Conservation (phyloP, 805 yeast genomes). For the Kazachstania africana region DNA sequence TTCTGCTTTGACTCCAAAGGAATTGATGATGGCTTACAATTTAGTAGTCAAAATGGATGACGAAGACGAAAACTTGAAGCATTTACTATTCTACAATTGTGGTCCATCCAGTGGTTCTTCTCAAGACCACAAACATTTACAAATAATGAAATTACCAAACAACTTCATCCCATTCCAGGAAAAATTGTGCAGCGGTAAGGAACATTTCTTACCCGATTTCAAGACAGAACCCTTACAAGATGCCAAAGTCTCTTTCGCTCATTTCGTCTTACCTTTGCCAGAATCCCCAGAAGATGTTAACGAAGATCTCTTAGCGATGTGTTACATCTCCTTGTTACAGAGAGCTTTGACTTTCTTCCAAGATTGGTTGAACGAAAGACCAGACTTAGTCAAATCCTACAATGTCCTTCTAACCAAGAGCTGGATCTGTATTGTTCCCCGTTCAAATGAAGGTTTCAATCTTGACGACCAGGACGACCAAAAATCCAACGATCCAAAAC, state of each 20-base stretch:
- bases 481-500: slow-evolving; percentile 44
- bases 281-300: slow-evolving; percentile 33
- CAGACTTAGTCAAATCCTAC: slow-evolving; percentile 42
- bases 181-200: slow-evolving; percentile 29
- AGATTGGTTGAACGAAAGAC: slow-evolving; percentile 30
- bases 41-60: slow-evolving; percentile 40
- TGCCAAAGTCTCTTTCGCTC: slow-evolving; percentile 62
- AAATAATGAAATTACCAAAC: slow-evolving; percentile 62
- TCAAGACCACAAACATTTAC: slow-evolving; percentile 86
- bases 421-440: slow-evolving; percentile 83
- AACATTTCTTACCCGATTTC: slow-evolving; percentile 42
- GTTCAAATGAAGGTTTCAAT: slow-evolving; percentile 43
- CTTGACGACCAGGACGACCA: background rate
- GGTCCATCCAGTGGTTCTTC: slow-evolving; percentile 92
- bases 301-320: slow-evolving; percentile 51
- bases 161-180: slow-evolving; percentile 50
- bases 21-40: slow-evolving; percentile 46
- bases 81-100: slow-evolving; percentile 79
- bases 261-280: slow-evolving; percentile 61
- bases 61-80: slow-evolving; percentile 29
- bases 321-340: slow-evolving; percentile 62
- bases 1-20: slow-evolving; percentile 59
- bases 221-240: slow-evolving; percentile 51
- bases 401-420: slow-evolving; percentile 71
- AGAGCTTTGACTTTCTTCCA: slow-evolving; percentile 56